Evolutionary conservation across 176 grass and related monocot species (phyloP).

Genomic region (Cenchrus fungigraminus): DNA sequence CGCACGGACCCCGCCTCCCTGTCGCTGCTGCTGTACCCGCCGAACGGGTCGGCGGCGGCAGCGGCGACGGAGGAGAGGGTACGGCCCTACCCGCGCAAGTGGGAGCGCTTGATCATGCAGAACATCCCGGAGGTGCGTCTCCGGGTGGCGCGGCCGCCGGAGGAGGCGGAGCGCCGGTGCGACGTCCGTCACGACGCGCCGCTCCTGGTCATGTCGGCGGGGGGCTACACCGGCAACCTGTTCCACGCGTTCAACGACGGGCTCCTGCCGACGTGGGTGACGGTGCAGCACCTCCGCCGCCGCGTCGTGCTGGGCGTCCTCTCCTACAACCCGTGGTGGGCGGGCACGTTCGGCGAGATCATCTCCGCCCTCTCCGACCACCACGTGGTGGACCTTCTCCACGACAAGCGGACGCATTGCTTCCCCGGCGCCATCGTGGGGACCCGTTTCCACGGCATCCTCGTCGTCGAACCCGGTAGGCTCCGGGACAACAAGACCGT

Average conservation of each 20-base stretch:
- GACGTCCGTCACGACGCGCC: constrained; percentile 73
- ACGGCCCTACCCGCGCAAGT: constrained; percentile 78
- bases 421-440: constrained; percentile 67
- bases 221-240: constrained; percentile 69
- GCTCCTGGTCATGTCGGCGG: constrained; percentile 60
- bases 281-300: constrained; percentile 63
- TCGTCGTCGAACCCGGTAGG: constrained; percentile 38
- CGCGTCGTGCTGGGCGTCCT: constrained; percentile 60
- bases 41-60: background rate
- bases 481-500: constrained; percentile 49
- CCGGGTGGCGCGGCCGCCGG: constrained; percentile 1
- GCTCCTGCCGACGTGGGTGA: constrained; percentile 65
- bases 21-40: constrained; percentile 46
- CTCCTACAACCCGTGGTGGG: constrained; percentile 66
- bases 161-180: constrained; percentile 34
- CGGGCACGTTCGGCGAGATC: constrained; percentile 59
- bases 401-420: constrained; percentile 70
- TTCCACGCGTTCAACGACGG: constrained; percentile 82
- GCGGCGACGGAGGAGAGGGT: constrained; percentile 40
- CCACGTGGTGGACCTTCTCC: constrained; percentile 52
- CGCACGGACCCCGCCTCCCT: constrained; percentile 54
- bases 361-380: constrained; percentile 46
- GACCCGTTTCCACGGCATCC: constrained; percentile 61
- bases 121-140: constrained; percentile 58
- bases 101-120: constrained; percentile 62